Evolutionary conservation across 129 eudicot genomes (phyloP).

Genomic region (Centaurea solstitialis): DNA sequence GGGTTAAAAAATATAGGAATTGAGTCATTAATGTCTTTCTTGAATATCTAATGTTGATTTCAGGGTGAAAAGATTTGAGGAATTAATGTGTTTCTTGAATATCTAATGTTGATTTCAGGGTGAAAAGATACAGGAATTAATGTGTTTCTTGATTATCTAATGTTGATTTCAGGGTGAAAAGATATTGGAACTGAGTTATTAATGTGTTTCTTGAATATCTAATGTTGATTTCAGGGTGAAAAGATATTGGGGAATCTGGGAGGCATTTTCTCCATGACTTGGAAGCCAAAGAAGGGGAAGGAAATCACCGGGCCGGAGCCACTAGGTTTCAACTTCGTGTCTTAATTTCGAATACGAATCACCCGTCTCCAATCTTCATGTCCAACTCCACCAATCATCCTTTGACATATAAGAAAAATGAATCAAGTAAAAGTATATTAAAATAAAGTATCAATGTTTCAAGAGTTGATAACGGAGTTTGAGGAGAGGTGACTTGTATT

Average conservation of each 20-base stretch:
- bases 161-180: no score
- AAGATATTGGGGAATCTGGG: constrained; percentile 80
- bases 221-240: constrained; percentile 71
- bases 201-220: neutral
- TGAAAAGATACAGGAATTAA: neutral
- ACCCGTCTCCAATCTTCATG: neutral
- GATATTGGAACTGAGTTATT: no score
- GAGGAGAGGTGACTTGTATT: neutral
- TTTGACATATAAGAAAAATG: neutral
- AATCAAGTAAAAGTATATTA: neutral
- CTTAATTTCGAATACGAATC: neutral
- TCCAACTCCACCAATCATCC: neutral
- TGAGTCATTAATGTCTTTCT: neutral
- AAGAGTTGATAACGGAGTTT: neutral
- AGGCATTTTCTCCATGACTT: constrained; percentile 95
- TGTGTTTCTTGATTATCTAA: neutral
- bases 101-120: no score
- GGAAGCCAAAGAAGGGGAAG: constrained; percentile 90
- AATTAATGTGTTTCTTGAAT: neutral
- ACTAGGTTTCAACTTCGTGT: constrained; percentile 47
- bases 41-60: no score
- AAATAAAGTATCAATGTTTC: neutral
- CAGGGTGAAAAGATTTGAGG: neutral
- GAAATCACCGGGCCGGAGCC: constrained; percentile 64
- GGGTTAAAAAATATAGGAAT: no score